Percentiles rank a stretch among this genome's conserved stretches.
phyloP scores from a whole-genome alignment of 78 protist genomes.

The Emiliania huxleyi region DNA sequence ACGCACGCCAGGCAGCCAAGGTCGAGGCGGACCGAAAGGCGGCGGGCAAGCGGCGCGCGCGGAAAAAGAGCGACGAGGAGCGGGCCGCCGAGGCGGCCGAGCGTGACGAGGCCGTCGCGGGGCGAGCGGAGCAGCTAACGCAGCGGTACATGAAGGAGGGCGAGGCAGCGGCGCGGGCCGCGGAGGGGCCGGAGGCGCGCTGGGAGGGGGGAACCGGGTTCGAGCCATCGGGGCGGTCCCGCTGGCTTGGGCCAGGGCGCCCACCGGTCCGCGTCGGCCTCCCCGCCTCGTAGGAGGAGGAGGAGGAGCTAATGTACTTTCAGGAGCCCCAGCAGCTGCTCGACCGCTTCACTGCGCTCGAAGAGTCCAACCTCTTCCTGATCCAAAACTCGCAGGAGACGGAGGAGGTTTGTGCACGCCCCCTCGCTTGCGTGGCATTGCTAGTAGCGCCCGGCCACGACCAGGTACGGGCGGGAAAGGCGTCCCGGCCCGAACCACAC shows the following conservation, averaged over 20 bases:
- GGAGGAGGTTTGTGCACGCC: no score
- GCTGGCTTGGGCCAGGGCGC: no score
- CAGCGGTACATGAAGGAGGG: background rate
- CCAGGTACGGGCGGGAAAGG: no score
- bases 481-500: no score
- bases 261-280: no score
- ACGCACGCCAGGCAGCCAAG: no score
- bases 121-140: background rate
- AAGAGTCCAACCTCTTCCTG: conserved; percentile 75
- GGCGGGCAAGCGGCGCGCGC: background rate
- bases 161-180: background rate
- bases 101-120: background rate
- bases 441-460: no score
- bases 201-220: background rate
- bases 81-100: background rate
- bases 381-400: conserved; percentile 71
- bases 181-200: background rate
- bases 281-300: no score
- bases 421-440: no score
- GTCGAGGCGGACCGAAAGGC: background rate
- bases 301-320: conserved; percentile 56
- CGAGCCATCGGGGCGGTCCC: background rate
- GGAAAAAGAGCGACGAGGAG: background rate
- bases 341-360: conserved; percentile 66
- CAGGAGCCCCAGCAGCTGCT: conserved; percentile 67